Conservation (phyloP, 1,139 yeast genomes). For the Lizanozyma gosingica region DNA sequence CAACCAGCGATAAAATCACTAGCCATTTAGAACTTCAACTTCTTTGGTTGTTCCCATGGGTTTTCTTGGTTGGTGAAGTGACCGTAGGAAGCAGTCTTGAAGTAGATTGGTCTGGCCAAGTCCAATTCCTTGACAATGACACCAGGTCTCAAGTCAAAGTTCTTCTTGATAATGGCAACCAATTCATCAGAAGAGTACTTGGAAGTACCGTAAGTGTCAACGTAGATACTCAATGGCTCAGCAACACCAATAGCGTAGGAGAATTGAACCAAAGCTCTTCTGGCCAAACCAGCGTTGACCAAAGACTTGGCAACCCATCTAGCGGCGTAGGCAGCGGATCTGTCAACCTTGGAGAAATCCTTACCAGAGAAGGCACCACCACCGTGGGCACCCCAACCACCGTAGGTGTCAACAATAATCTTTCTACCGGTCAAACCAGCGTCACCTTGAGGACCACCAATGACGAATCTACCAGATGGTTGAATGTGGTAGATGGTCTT, state of each 20-base stretch:
- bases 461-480: constrained; percentile 99
- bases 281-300: constrained; percentile 88
- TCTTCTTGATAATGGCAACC: constrained; percentile 81
- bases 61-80: constrained; percentile 98
- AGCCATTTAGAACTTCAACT: constrained; percentile 54
- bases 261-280: constrained; percentile 96
- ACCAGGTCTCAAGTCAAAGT: constrained; percentile 99
- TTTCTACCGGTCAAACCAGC: constrained; percentile 99
- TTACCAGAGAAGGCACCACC: constrained; percentile 99
- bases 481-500: constrained; percentile 96
- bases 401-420: constrained; percentile 98
- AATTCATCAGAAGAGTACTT: constrained; percentile 81
- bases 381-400: constrained; percentile 99
- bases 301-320: constrained; percentile 99
- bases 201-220: constrained; percentile 97
- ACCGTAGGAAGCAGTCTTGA: constrained; percentile 98
- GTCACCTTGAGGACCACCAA: constrained; percentile 99
- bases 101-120: constrained; percentile 97
- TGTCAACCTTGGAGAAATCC: constrained; percentile 99
- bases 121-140: constrained; percentile 93
- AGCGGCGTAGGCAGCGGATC: constrained; percentile 99
- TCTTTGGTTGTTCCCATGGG: constrained; percentile 98
- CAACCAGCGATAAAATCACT: constrained; percentile 3
- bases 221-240: constrained; percentile 95
- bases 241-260: constrained; percentile 99